These are phyloP conservation scores for Penicillium hordei DNA, from an alignment of 2,329 filamentous ascomycete species.

Conservation along the genomic window DNA sequence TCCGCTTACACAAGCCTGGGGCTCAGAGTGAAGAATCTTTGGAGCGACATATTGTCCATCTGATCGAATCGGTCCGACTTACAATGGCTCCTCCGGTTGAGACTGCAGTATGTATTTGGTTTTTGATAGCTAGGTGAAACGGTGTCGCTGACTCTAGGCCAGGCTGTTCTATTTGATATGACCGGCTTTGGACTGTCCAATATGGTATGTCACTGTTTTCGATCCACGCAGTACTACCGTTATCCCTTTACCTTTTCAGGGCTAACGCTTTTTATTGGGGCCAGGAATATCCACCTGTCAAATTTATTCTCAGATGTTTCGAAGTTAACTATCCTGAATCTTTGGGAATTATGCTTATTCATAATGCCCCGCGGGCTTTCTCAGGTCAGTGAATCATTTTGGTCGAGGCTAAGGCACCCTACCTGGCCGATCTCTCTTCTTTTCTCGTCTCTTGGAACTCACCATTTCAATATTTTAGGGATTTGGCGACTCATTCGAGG, in stretches of 20 bases:
- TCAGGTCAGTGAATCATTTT: slow-evolving; percentile 59
- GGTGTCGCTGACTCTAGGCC: neutral
- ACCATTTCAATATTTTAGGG: slow-evolving; percentile 47
- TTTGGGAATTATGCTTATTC: slow-evolving; percentile 80
- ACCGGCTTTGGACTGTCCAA: slow-evolving; percentile 89
- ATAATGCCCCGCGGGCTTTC: slow-evolving; percentile 94
- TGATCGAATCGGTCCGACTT: slow-evolving; percentile 89
- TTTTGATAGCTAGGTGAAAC: neutral
- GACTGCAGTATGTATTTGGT: slow-evolving; percentile 68
- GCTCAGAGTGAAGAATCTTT: slow-evolving; percentile 80
- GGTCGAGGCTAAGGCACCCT: too few species aligned
- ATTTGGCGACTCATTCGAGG: slow-evolving; percentile 92
- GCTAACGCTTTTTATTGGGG: neutral
- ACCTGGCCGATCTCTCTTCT: too few species aligned
- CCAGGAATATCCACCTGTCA: slow-evolving; percentile 88
- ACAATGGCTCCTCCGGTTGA: slow-evolving; percentile 75
- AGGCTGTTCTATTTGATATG: slow-evolving; percentile 95
- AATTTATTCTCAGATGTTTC: slow-evolving; percentile 97
- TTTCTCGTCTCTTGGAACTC: neutral
- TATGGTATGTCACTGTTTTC: slow-evolving; percentile 62
- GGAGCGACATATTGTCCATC: slow-evolving; percentile 84
- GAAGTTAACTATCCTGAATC: slow-evolving; percentile 96
- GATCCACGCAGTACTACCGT: neutral
- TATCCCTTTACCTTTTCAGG: too few species aligned
- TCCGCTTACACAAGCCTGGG: slow-evolving; percentile 75